A percentile compares a stretch with the other conserved stretches of the same genome.
phyloP scores from a whole-genome alignment of 2,329 filamentous ascomycete genomes.

The Coniella vitis region DNA sequence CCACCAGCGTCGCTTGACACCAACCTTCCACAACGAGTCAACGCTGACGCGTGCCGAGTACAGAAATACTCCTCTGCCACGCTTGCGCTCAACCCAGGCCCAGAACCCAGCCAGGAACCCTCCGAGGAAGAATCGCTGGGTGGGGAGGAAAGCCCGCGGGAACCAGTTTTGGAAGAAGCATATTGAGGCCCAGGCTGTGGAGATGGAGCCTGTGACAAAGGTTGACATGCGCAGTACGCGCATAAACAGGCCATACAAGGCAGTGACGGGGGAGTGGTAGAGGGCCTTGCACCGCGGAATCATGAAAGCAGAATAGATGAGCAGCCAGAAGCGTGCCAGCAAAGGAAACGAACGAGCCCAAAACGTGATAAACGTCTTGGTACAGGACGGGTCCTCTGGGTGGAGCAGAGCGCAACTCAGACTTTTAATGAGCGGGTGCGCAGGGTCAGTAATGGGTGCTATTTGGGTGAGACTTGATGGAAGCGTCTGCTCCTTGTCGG shows the following conservation, averaged over 20 bases:
- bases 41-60: conserved; percentile 73
- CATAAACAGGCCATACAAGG: conserved; percentile 59
- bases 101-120: conserved; percentile 82
- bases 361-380: conserved; percentile 79
- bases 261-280: conserved; percentile 60
- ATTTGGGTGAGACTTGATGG: conserved; percentile 60
- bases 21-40: conserved; percentile 85
- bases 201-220: conserved; percentile 76
- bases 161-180: conserved; percentile 82
- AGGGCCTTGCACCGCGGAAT: conserved; percentile 62
- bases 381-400: conserved; percentile 79
- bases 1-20: conserved; percentile 88
- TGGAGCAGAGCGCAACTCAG: conserved; percentile 88
- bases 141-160: conserved; percentile 67
- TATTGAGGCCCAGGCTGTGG: conserved; percentile 79
- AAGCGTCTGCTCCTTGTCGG: conserved; percentile 57
- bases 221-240: conserved; percentile 67
- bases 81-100: conserved; percentile 66
- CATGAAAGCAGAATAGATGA: conserved; percentile 66
- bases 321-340: conserved; percentile 69
- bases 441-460: conserved; percentile 70
- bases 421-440: conserved; percentile 78
- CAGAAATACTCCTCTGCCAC: conserved; percentile 64
- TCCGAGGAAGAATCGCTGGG: conserved; percentile 82
- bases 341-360: conserved; percentile 78